These are phyloP conservation scores for Geum urbanum DNA, from an alignment of 306 rosid species.

Conservation along the genomic window DNA sequence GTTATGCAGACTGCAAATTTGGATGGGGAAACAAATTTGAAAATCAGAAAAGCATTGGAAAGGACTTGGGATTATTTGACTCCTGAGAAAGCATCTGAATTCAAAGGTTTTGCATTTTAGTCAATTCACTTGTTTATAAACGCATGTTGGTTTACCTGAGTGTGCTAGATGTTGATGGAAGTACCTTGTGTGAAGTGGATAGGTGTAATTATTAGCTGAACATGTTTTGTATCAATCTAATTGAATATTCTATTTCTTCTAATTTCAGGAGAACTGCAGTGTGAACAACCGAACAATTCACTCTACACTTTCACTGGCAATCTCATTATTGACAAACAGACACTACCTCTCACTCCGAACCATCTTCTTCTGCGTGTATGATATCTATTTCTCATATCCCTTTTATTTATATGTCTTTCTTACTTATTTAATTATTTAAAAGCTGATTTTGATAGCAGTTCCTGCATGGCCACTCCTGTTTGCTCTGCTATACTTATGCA, in stretches of 20 bases:
- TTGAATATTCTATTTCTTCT: conserved; percentile 6
- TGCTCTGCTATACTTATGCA: background rate
- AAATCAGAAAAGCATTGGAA: conserved; percentile 82
- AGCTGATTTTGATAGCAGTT: background rate
- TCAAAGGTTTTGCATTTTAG: conserved; percentile 55
- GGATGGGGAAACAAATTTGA: conserved; percentile 96
- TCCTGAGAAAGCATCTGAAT: conserved; percentile 82
- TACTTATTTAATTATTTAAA: conserved; percentile 11
- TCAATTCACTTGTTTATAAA: conserved; percentile 14
- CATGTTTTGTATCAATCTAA: conserved; percentile 6
- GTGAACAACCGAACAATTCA: conserved; percentile 96
- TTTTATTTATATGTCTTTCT: conserved; percentile 15
- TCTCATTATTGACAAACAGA: conserved; percentile 71
- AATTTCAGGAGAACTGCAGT: conserved; percentile 84
- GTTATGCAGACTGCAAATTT: conserved; percentile 76
- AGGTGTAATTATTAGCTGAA: background rate
- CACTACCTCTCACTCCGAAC: conserved; percentile 77
- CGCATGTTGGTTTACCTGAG: background rate
- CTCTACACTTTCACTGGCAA: conserved; percentile 91
- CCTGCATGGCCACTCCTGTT: background rate
- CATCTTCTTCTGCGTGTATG: conserved; percentile 80
- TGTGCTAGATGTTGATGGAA: background rate
- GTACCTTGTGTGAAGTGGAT: background rate
- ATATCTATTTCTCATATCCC: conserved; percentile 19
- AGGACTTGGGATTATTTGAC: conserved; percentile 84